Evolutionary conservation across 2,329 filamentous ascomycete species (phyloP).

Genomic region (Trichoderma harzianum): DNA sequence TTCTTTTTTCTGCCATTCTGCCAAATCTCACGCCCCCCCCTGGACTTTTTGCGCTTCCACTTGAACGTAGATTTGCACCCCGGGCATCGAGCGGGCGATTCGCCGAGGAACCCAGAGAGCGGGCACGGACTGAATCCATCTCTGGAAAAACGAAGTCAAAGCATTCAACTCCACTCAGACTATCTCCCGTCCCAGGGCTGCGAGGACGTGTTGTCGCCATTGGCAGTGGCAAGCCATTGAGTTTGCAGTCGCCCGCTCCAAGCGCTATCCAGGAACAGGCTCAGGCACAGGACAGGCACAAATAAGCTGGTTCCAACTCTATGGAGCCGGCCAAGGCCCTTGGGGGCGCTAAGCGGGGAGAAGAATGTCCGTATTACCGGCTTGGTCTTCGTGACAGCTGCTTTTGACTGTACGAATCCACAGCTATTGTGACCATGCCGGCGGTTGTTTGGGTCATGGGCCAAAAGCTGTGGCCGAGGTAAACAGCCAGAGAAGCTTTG

Average conservation of each 20-base stretch:
- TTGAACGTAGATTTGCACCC: neutral
- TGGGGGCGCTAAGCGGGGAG: neutral
- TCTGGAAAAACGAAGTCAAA: neutral
- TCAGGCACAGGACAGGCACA: neutral
- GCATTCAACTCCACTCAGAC: neutral
- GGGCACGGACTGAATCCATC: neutral
- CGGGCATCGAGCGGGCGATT: neutral
- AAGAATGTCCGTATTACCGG: conserved; percentile 9
- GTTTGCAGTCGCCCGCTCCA: neutral
- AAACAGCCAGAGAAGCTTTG: neutral
- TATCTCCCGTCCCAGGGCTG: neutral
- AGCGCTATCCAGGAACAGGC: neutral
- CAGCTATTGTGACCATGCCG: conserved; percentile 12
- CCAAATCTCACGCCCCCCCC: neutral
- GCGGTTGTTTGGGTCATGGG: neutral
- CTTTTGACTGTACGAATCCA: conserved; percentile 9
- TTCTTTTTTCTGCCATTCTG: conserved; percentile 11
- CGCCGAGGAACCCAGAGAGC: neutral
- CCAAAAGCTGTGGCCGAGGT: neutral
- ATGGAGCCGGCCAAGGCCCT: conserved; percentile 1
- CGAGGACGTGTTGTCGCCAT: neutral
- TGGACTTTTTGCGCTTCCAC: neutral
- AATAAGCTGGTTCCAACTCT: neutral
- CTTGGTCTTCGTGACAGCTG: neutral
- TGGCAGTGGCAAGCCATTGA: neutral